Base-by-base conservation (phyloP, 2,329 filamentous ascomycete species). In the Sodiomyces alkalinus region DNA sequence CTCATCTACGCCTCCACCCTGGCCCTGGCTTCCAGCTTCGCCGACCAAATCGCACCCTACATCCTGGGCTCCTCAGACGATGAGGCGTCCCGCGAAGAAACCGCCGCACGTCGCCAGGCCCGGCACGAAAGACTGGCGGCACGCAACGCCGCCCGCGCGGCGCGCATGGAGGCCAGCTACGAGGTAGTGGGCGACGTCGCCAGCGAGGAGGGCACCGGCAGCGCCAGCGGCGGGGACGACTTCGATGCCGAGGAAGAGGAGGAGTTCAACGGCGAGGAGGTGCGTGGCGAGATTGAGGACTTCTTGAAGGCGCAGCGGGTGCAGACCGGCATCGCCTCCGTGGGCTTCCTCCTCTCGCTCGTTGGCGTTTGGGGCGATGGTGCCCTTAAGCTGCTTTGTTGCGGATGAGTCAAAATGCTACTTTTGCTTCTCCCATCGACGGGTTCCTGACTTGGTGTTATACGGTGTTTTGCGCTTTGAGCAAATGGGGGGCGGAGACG, bases 1-100 rank as follows among this genome's bases (percentile, higher is more conserved):
- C 73, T 94, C 16, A 55, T 94, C 33, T 94, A 90, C 73, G 83
- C 82, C 10, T 74, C 75, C 3, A 55, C 83, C 16, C 65, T 85
- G 32, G 68, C 74, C 23, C 60, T 65, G 21, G 57, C 80, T 21
- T 71, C 80, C 24, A 64, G 65, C 14, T 58, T 68, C 24, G 61
- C 59, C 22, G 62, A 65, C 31, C 48, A 53, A 15, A 43, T 71
- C 22, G 52, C 64, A 11, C 60, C 65, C 2, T 52, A 52, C 34
- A 41, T 63, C 34, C 50, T 55, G 24, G 33, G 37, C 19, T 10
- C 42, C 42, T 20, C 44, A 44, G 16, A 39, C 34, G 30, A 40
- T 42, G 29, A 38, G 42, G 15, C 45, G 35, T 33, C 44, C n/a
- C 35, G 40, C 35, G 32, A 40, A 26, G 38, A 35, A 11, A 35